Percentiles rank a stretch among this genome's conserved stretches.
Conservation (phyloP, 1,284 basidiomycete genomes). For the Pseudozyma thailandica region DNA sequence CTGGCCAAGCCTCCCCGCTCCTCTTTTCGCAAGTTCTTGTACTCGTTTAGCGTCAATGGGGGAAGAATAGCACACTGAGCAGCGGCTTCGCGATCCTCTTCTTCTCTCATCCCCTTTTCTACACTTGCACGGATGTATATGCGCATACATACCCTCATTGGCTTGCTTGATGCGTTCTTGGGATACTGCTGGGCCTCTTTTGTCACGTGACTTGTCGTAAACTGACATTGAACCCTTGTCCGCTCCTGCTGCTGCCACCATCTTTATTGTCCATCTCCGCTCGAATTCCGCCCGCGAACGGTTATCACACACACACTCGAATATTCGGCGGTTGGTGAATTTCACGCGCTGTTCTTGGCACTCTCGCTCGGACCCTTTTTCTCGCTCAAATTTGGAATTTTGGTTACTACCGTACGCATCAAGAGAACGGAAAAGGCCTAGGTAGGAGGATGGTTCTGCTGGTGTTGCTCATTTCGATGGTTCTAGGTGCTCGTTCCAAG, state of each 20-base stretch:
- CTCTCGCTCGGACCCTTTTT: neutral
- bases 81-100: constrained; percentile 21
- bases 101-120: neutral
- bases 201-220: constrained; percentile 32
- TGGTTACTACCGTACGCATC: constrained; percentile 25
- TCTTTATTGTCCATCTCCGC: neutral
- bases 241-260: no score
- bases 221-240: no score
- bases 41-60: neutral
- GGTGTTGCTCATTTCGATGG: constrained; percentile 35
- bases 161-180: neutral
- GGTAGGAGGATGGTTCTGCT: constrained; percentile 21
- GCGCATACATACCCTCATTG: neutral
- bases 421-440: constrained; percentile 38
- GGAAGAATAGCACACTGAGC: constrained; percentile 36
- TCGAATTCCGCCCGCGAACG: no score
- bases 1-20: no score
- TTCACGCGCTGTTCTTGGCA: neutral
- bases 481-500: constrained; percentile 47
- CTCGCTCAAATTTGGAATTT: neutral
- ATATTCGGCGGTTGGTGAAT: neutral
- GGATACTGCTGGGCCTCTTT: constrained; percentile 3
- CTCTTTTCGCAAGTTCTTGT: no score
- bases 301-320: neutral
- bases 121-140: neutral